Evolutionary conservation across 768 basidiomycete species (phyloP).

Genomic region (Trametes coccinea): DNA sequence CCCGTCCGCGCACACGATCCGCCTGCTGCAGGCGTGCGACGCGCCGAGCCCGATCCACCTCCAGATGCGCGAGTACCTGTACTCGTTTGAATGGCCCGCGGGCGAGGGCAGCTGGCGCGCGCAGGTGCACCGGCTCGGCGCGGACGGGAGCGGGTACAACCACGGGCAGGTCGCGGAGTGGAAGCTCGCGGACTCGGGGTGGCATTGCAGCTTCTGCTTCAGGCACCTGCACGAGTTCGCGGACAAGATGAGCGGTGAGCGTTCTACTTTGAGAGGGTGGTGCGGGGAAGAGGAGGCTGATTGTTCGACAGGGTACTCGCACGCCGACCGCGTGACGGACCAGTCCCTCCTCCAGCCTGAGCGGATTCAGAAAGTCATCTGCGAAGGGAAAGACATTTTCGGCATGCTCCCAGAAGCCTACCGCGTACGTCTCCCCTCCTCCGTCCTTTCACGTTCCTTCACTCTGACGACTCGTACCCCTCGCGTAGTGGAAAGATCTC

Average conservation of each 20-base stretch:
- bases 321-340: conserved; percentile 61
- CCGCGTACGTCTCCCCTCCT: conserved; percentile 39
- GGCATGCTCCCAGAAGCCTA: conserved; percentile 67
- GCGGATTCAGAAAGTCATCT: conserved; percentile 59
- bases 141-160: conserved; percentile 42
- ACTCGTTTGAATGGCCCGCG: conserved; percentile 61
- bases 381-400: conserved; percentile 61
- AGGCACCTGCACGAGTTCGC: conserved; percentile 56
- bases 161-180: conserved; percentile 50
- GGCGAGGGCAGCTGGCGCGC: conserved; percentile 59
- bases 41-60: conserved; percentile 56
- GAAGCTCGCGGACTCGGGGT: conserved; percentile 62
- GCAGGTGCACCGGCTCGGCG: conserved; percentile 49
- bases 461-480: background rate
- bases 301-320: conserved; percentile 49
- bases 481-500: conserved; percentile 49
- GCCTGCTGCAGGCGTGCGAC: conserved; percentile 53
- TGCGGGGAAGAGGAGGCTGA: background rate
- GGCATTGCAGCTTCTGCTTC: conserved; percentile 73
- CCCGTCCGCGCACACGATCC: conserved; percentile 51
- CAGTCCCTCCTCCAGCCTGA: conserved; percentile 47
- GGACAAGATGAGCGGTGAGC: conserved; percentile 48
- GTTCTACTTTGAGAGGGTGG: background rate
- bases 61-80: conserved; percentile 60
- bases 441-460: background rate